A percentile compares a stretch with the other conserved stretches of the same genome.
Evolutionary conservation across 208 protist species (phyloP).

Genomic region (Tritrichomonas musculus): DNA sequence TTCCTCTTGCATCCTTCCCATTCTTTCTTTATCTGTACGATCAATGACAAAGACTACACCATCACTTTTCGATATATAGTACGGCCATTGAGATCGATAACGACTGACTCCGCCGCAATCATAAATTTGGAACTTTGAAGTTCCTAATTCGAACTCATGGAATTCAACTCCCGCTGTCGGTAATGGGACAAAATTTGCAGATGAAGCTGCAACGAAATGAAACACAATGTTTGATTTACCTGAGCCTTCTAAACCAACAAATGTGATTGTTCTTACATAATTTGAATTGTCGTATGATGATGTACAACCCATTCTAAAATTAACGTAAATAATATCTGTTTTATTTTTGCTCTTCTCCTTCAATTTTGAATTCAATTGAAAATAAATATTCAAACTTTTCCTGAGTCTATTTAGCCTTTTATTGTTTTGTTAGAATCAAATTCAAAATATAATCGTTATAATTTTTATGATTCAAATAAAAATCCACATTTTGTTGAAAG

Average conservation of each 20-base stretch:
- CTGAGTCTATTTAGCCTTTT: no score
- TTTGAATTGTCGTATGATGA: background rate
- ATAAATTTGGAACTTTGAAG: background rate
- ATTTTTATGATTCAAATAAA: no score
- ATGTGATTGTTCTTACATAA: background rate
- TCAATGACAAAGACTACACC: constrained; percentile 32
- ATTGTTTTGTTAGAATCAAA: no score
- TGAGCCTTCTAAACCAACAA: background rate
- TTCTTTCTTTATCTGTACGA: background rate
- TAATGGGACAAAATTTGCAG: background rate
- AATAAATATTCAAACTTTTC: no score
- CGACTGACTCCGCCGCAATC: background rate
- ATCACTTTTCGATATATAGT: constrained; percentile 3
- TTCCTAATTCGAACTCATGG: background rate
- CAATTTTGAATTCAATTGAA: no score
- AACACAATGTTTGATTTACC: background rate
- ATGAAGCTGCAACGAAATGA: background rate
- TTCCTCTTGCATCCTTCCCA: background rate
- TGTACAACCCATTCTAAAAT: background rate
- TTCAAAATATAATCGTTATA: no score
- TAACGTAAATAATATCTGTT: background rate
- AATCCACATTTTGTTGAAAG: no score
- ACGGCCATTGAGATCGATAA: background rate
- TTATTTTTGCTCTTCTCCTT: no score
- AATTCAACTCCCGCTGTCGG: constrained; percentile 12